A percentile compares a stretch with the other conserved stretches of the same genome.
Evolutionary conservation across 73 alveolate species (phyloP).

Genomic region (Stentor coeruleus): DNA sequence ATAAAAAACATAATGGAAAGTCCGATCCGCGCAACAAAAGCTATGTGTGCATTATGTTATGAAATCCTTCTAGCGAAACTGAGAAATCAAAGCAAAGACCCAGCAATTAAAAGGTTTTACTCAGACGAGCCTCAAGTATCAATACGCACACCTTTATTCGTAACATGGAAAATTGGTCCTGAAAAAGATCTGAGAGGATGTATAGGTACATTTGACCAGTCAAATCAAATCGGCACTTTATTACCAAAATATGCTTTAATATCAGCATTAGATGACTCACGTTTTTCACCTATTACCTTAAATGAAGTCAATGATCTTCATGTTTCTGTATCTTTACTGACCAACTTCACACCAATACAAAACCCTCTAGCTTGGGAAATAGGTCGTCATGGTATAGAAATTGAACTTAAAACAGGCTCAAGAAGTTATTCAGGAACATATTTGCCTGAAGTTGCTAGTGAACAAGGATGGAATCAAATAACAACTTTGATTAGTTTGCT

Average conservation of each 20-base stretch:
- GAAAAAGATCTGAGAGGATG: slow-evolving; percentile 95
- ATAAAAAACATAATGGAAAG: too few relatives aligned
- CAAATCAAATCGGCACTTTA: slow-evolving; percentile 57
- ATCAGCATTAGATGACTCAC: slow-evolving; percentile 82
- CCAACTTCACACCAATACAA: slow-evolving; percentile 64
- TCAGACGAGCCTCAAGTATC: slow-evolving; percentile 40
- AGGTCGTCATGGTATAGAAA: slow-evolving; percentile 93
- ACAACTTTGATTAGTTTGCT: not conserved
- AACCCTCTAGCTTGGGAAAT: slow-evolving; percentile 87
- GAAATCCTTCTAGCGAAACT: too few relatives aligned
- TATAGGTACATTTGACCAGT: slow-evolving; percentile 81
- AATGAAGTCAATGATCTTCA: slow-evolving; percentile 62
- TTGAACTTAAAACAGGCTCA: slow-evolving; percentile 59
- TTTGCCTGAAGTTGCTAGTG: slow-evolving; percentile 95
- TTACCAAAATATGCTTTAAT: slow-evolving; percentile 60
- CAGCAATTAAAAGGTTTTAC: slow-evolving; percentile 38
- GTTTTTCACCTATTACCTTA: slow-evolving; percentile 74
- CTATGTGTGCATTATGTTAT: too few relatives aligned
- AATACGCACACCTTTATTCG: slow-evolving; percentile 75
- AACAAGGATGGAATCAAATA: slow-evolving; percentile 81
- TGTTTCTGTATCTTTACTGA: slow-evolving; percentile 74
- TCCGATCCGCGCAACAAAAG: too few relatives aligned
- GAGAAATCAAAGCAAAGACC: slow-evolving; percentile 33
- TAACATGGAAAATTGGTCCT: too few relatives aligned
- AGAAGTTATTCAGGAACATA: slow-evolving; percentile 68